These are phyloP conservation scores for Clavaria fumosa DNA, from an alignment of 768 basidiomycete species.

Conservation along the genomic window DNA sequence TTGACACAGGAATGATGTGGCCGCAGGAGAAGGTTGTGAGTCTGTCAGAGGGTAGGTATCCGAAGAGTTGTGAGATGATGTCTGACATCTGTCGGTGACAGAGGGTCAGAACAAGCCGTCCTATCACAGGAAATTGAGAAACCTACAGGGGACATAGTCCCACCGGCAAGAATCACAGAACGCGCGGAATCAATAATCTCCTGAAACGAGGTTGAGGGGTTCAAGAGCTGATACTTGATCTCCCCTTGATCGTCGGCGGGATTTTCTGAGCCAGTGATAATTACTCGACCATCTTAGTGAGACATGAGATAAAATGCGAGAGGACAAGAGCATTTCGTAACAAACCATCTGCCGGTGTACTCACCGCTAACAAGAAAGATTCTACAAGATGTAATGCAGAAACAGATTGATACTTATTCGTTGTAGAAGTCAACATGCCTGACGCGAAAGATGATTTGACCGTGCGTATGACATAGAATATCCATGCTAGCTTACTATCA, in stretches of 20 bases:
- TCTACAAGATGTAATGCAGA: constrained; percentile 74
- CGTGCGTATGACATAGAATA: too few species aligned
- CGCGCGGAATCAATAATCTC: constrained; percentile 73
- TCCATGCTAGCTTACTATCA: neutral
- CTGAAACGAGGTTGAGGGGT: constrained; percentile 74
- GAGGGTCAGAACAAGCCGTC: too few species aligned
- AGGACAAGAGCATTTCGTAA: neutral
- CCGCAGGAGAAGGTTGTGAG: constrained; percentile 80
- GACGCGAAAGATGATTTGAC: too few species aligned
- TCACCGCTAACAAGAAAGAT: constrained; percentile 62
- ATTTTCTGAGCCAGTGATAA: constrained; percentile 27
- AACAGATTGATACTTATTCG: constrained; percentile 21
- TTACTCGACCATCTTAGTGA: constrained; percentile 64
- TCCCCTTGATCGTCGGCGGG: constrained; percentile 33
- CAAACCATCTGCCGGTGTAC: constrained; percentile 59
- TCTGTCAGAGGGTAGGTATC: constrained; percentile 39
- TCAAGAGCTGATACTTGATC: constrained; percentile 83
- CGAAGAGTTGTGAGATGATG: constrained; percentile 67
- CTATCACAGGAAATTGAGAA: neutral
- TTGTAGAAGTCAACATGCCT: too few species aligned
- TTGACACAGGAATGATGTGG: constrained; percentile 75
- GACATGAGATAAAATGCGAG: too few species aligned
- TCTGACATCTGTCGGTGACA: constrained; percentile 63
- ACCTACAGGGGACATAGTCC: constrained; percentile 94
- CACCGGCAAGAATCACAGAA: constrained; percentile 84